phyloP scores from a whole-genome alignment of 768 basidiomycete genomes.

The Lenzites betulinus region DNA sequence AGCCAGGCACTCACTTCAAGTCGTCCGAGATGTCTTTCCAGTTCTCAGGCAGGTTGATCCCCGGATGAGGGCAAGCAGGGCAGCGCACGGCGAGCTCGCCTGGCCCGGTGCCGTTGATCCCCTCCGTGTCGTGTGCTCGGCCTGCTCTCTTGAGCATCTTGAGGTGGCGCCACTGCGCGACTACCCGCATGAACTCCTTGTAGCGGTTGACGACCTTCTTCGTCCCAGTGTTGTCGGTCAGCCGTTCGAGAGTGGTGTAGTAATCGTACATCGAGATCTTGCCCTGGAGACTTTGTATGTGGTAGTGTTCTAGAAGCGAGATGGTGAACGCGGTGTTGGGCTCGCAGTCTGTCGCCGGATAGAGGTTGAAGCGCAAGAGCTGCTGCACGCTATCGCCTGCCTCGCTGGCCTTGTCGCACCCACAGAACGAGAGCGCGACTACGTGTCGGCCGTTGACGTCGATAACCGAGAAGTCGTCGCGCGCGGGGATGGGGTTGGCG shows the following conservation, averaged over 20 bases:
- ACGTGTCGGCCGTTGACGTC: constrained; percentile 30
- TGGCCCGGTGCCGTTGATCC: constrained; percentile 2
- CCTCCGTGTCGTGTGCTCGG: constrained; percentile 23
- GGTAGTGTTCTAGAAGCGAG: constrained; percentile 32
- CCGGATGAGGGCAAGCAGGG: constrained; percentile 30
- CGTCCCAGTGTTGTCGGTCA: constrained; percentile 36
- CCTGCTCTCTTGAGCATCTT: constrained; percentile 24
- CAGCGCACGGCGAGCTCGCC: constrained; percentile 26
- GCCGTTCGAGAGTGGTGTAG: constrained; percentile 29
- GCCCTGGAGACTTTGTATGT: constrained; percentile 34
- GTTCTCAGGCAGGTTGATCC: constrained; percentile 20
- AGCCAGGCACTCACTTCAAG: no score
- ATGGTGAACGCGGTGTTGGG: constrained; percentile 38
- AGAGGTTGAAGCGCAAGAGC: constrained; percentile 35
- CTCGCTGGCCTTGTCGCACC: constrained; percentile 16
- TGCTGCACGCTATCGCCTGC: constrained; percentile 15
- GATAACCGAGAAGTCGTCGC: constrained; percentile 23
- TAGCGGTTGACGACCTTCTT: constrained; percentile 7
- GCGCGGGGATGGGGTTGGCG: neutral
- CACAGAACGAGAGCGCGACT: constrained; percentile 29
- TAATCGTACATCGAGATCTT: constrained; percentile 38
- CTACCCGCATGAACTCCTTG: constrained; percentile 11
- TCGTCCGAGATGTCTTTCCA: no score
- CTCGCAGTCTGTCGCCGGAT: constrained; percentile 32
- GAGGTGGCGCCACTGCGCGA: constrained; percentile 23